phyloP scores from a whole-genome alignment of 2,329 filamentous ascomycete genomes.

The Neospermospora avenae region DNA sequence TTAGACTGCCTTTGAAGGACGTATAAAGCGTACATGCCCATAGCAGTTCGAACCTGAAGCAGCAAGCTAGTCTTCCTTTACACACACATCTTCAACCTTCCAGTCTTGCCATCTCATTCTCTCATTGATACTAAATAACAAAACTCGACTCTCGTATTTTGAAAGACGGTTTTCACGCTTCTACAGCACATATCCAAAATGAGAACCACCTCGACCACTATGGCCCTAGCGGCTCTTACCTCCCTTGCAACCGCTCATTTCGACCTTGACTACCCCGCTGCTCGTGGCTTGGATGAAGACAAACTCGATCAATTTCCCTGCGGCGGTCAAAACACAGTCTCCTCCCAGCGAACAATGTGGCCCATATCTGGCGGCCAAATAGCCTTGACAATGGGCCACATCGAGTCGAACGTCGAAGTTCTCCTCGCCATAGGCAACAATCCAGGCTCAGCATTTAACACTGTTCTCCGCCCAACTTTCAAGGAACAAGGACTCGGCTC shows the following conservation, averaged over 20 bases:
- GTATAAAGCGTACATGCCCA: slow-evolving; percentile 2
- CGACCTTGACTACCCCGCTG: slow-evolving; percentile 49
- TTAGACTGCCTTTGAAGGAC: not conserved
- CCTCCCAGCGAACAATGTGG: slow-evolving; percentile 44
- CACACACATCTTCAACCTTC: not conserved
- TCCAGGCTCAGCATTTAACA: slow-evolving; percentile 28
- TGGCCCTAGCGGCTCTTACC: slow-evolving; percentile 37
- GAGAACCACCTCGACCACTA: slow-evolving; percentile 10
- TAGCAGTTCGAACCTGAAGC: not conserved
- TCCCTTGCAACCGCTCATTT: slow-evolving; percentile 53
- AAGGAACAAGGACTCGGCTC: slow-evolving; percentile 42
- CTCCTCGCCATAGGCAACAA: slow-evolving; percentile 26
- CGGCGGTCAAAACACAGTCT: slow-evolving; percentile 46
- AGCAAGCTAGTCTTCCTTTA: not conserved
- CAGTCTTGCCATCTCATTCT: not conserved
- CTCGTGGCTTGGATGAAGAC: slow-evolving; percentile 45
- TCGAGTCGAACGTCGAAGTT: slow-evolving; percentile 22
- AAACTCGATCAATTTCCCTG: slow-evolving; percentile 36
- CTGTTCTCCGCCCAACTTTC: slow-evolving; percentile 24
- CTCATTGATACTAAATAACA: no score
- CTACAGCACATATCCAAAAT: slow-evolving; percentile 14
- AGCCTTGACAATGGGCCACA: slow-evolving; percentile 39
- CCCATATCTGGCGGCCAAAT: slow-evolving; percentile 49
- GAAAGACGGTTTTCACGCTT: no score
- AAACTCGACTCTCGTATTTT: no score